Percentiles rank a stretch among this genome's conserved stretches.
These are phyloP conservation scores for Cardamine resedifolia DNA, from an alignment of 345 rosid genomes.

Conservation along the genomic window DNA sequence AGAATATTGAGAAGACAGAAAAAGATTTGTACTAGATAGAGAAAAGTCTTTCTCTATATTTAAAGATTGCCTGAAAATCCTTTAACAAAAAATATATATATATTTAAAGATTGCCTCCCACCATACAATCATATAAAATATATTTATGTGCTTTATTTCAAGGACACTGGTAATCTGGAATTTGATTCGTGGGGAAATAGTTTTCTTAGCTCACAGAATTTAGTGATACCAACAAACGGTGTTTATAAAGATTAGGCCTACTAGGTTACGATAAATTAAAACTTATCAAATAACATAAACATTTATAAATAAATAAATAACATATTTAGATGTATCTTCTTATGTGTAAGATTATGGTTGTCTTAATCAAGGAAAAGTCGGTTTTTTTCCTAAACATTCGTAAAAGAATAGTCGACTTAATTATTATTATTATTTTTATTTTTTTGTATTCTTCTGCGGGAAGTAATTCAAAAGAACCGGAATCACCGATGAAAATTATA, in stretches of 20 bases:
- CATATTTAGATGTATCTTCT: too few relatives aligned
- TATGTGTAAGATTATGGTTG: slow-evolving; percentile 3
- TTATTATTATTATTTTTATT: not conserved
- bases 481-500: slow-evolving; percentile 21
- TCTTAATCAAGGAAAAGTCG: slow-evolving; percentile 29
- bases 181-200: slow-evolving; percentile 6
- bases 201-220: slow-evolving; percentile 4
- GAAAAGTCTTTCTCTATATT: slow-evolving; percentile 29
- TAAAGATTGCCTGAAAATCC: slow-evolving; percentile 26
- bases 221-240: slow-evolving; percentile 13
- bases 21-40: not conserved
- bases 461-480: slow-evolving; percentile 25
- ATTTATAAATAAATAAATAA: not conserved
- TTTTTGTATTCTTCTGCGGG: slow-evolving; percentile 17
- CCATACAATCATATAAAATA: slow-evolving; percentile 14
- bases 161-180: not conserved
- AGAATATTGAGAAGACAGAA: slow-evolving; percentile 24
- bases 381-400: not conserved
- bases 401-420: slow-evolving; percentile 29
- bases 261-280: slow-evolving; percentile 1
- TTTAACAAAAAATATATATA: too few relatives aligned
- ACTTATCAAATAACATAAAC: not conserved
- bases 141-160: not conserved
- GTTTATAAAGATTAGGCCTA: not conserved
- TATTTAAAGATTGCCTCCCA: slow-evolving; percentile 26